Evolutionary conservation across 2,329 filamentous ascomycete species (phyloP).

Genomic region (Verticillium dahliae): DNA sequence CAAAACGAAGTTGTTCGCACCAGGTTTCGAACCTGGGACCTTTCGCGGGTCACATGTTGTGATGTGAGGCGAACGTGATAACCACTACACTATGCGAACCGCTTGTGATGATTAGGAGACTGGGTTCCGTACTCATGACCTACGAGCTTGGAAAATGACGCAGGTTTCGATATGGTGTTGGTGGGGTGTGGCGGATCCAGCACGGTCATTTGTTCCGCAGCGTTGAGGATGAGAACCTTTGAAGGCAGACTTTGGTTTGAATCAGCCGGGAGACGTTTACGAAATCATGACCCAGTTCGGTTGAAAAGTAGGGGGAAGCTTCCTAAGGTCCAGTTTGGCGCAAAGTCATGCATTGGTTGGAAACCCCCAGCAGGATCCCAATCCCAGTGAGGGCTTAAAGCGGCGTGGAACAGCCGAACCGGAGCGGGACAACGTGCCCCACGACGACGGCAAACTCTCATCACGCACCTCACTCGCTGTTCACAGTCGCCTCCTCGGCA

Average conservation of each 20-base stretch:
- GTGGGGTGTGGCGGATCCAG: background rate
- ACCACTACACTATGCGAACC: slow-evolving; percentile 1
- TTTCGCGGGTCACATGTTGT: background rate
- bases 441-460: background rate
- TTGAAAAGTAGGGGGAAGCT: too few relatives aligned
- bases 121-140: background rate
- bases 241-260: too few relatives aligned
- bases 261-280: too few relatives aligned
- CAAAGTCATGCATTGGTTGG: too few relatives aligned
- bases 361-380: too few relatives aligned
- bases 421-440: background rate
- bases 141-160: background rate
- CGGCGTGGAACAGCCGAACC: too few relatives aligned
- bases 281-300: too few relatives aligned
- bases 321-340: too few relatives aligned
- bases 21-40: background rate
- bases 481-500: background rate
- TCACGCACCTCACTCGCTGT: background rate
- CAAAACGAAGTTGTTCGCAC: background rate
- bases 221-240: too few relatives aligned
- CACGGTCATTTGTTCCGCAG: background rate
- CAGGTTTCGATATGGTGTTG: background rate
- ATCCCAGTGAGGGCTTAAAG: too few relatives aligned
- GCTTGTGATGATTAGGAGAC: background rate
- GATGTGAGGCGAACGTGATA: slow-evolving; percentile 2